Conservation (phyloP, 75 land plant genomes). For the Sequoia sempervirens region DNA sequence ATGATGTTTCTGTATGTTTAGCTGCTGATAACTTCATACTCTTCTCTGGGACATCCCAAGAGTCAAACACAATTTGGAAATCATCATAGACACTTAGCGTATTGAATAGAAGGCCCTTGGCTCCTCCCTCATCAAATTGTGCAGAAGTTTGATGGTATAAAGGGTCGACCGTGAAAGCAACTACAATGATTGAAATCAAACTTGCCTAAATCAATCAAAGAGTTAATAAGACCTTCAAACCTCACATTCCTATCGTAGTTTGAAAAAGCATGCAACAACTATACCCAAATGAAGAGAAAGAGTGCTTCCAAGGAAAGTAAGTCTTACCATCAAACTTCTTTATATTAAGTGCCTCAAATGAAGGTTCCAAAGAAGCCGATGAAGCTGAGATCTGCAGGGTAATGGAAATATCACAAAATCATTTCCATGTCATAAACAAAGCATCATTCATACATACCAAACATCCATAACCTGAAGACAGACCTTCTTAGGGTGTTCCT, state of each 20-base stretch:
- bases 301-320: not conserved
- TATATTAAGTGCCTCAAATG: slow-evolving; percentile 84
- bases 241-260: not conserved
- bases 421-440: not conserved
- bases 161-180: slow-evolving; percentile 92
- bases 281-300: slow-evolving; percentile 1
- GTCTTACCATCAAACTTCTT: slow-evolving; percentile 91
- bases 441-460: not conserved
- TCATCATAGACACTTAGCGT: slow-evolving; percentile 81
- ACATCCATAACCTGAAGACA: not conserved
- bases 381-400: slow-evolving; percentile 51
- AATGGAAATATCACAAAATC: not conserved
- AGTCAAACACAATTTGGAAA: slow-evolving; percentile 89
- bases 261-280: not conserved
- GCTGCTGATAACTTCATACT: slow-evolving; percentile 16
- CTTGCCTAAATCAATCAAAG: not conserved
- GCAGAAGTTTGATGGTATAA: slow-evolving; percentile 97
- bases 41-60: slow-evolving; percentile 74
- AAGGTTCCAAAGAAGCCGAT: slow-evolving; percentile 74
- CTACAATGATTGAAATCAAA: slow-evolving; percentile 28
- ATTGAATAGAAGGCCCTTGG: slow-evolving; percentile 86
- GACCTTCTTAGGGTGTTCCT: slow-evolving; percentile 52
- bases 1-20: slow-evolving; percentile 16
- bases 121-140: slow-evolving; percentile 99
- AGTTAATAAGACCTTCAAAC: not conserved